Evolutionary conservation across 2,329 filamentous ascomycete species (phyloP).

Genomic region (Monosporascus sp.): DNA sequence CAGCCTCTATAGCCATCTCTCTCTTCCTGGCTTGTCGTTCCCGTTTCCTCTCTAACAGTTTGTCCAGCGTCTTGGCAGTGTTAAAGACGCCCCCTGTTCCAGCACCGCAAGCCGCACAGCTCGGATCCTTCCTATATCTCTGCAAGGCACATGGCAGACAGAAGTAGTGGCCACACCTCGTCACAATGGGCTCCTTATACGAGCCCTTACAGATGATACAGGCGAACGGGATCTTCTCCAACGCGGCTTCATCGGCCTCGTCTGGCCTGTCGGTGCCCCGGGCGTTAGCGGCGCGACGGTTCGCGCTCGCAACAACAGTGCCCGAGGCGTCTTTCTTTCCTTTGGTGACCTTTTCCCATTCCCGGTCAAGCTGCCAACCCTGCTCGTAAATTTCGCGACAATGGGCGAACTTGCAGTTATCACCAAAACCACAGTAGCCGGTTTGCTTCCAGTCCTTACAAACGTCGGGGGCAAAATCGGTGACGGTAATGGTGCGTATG

Average conservation of each 20-base stretch:
- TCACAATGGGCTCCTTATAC: slow-evolving; percentile 77
- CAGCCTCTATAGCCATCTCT: slow-evolving; percentile 45
- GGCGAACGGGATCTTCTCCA: slow-evolving; percentile 82
- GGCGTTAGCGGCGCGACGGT: slow-evolving; percentile 32
- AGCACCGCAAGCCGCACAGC: slow-evolving; percentile 77
- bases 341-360: slow-evolving; percentile 84
- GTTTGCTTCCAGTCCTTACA: slow-evolving; percentile 93
- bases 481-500: slow-evolving; percentile 83
- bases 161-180: slow-evolving; percentile 93
- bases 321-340: slow-evolving; percentile 58
- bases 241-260: slow-evolving; percentile 59
- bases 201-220: slow-evolving; percentile 79
- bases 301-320: slow-evolving; percentile 56
- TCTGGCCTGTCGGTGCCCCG: slow-evolving; percentile 41
- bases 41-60: slow-evolving; percentile 69
- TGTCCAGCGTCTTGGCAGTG: slow-evolving; percentile 74
- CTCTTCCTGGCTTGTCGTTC: slow-evolving; percentile 54
- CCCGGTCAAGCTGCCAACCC: slow-evolving; percentile 90
- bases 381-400: slow-evolving; percentile 75
- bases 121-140: slow-evolving; percentile 79
- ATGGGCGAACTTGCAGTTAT: slow-evolving; percentile 78
- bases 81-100: slow-evolving; percentile 91
- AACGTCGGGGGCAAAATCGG: slow-evolving; percentile 85
- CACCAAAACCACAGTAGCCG: slow-evolving; percentile 64
- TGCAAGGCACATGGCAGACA: slow-evolving; percentile 85